These are phyloP conservation scores for Chrysanthemum lavandulifolium DNA, from an alignment of 129 eudicot genomes.

Conservation along the genomic window DNA sequence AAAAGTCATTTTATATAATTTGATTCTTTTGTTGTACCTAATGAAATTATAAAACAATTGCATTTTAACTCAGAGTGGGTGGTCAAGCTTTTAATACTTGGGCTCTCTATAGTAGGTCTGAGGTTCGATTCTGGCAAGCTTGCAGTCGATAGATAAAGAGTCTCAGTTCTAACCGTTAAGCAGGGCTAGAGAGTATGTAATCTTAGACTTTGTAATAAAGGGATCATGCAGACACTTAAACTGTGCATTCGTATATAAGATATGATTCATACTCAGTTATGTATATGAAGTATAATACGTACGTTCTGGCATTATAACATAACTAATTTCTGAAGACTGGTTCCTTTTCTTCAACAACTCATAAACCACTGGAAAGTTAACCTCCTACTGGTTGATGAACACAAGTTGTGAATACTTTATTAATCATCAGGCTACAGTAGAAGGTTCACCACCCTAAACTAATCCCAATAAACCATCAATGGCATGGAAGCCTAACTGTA, in stretches of 20 bases:
- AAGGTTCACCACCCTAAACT: background rate
- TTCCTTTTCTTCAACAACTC: background rate
- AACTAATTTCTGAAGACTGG: background rate
- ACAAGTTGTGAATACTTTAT: background rate
- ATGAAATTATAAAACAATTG: too few relatives aligned
- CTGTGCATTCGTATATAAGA: background rate
- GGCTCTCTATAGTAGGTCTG: too few relatives aligned
- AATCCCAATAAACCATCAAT: background rate
- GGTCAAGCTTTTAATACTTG: too few relatives aligned
- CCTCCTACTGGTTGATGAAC: background rate
- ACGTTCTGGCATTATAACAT: too few relatives aligned
- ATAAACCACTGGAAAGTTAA: slow-evolving; percentile 4
- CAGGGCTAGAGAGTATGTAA: background rate
- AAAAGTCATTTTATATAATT: slow-evolving; percentile 4
- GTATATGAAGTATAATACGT: too few relatives aligned
- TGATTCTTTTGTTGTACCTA: background rate
- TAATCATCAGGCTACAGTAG: background rate
- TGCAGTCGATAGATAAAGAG: too few relatives aligned
- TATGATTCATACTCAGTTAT: too few relatives aligned
- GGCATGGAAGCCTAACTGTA: background rate
- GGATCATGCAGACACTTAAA: background rate
- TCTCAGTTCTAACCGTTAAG: too few relatives aligned
- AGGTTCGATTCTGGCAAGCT: too few relatives aligned
- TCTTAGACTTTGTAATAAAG: background rate
- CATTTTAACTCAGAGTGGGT: too few relatives aligned